Percentiles rank a stretch among this genome's conserved stretches.
phyloP scores from a whole-genome alignment of 495 filamentous ascomycete genomes.

The Staphylotrichum tortipilum region DNA sequence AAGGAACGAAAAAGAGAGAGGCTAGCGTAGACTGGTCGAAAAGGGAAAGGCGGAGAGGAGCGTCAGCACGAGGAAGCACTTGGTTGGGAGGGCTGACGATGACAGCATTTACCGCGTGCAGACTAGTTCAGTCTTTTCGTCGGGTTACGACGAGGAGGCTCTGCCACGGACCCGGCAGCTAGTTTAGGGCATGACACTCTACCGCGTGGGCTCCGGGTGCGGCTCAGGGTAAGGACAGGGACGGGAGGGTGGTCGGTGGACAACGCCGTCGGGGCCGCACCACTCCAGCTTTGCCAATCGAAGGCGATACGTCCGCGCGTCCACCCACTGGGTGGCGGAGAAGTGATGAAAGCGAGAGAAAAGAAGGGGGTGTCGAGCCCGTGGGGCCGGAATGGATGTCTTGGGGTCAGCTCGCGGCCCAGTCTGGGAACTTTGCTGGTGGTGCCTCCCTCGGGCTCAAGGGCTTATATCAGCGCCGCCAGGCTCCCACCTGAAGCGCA shows the following conservation, averaged over 20 bases:
- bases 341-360: too few relatives aligned
- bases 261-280: not conserved
- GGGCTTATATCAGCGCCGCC: not conserved
- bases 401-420: too few relatives aligned
- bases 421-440: too few relatives aligned
- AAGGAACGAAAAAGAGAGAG: not conserved
- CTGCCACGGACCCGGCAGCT: not conserved
- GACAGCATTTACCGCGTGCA: too few relatives aligned
- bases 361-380: not conserved
- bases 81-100: constrained; percentile 1
- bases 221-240: too few relatives aligned
- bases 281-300: not conserved
- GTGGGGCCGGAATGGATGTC: not conserved
- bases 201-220: not conserved
- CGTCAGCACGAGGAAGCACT: too few relatives aligned
- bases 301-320: not conserved
- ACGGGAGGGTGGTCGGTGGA: too few relatives aligned
- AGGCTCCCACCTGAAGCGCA: not conserved
- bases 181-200: not conserved
- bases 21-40: too few relatives aligned
- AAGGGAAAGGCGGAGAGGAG: too few relatives aligned
- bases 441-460: too few relatives aligned
- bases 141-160: not conserved
- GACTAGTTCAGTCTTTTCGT: too few relatives aligned
- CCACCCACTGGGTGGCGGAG: too few relatives aligned